These are phyloP conservation scores for Punica granatum DNA, from an alignment of 345 rosid genomes.

Conservation along the genomic window DNA sequence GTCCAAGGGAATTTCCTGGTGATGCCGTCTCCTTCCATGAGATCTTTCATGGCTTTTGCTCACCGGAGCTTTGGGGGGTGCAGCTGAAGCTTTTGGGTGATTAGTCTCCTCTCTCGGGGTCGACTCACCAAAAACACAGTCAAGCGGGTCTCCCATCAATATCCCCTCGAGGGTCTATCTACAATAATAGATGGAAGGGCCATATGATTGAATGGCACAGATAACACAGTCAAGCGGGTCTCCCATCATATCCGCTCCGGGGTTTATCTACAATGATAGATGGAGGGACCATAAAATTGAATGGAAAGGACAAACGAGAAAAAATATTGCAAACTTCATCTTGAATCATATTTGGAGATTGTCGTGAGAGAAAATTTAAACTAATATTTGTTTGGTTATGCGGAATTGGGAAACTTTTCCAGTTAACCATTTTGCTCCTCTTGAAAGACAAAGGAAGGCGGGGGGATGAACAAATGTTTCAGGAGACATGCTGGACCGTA, in stretches of 20 bases:
- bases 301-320: not conserved
- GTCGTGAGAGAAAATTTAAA: not conserved
- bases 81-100: constrained; percentile 18
- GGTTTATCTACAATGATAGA: constrained; percentile 5
- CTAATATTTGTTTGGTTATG: not conserved
- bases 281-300: not conserved
- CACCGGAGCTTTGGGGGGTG: constrained; percentile 12
- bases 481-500: not conserved
- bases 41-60: constrained; percentile 33
- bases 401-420: not conserved
- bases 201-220: not conserved
- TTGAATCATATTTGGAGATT: not conserved
- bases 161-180: constrained; percentile 17
- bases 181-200: not conserved
- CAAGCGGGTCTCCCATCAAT: constrained; percentile 48
- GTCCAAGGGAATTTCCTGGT: constrained; percentile 16
- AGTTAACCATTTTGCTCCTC: not conserved
- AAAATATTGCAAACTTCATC: not conserved
- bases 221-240: constrained; percentile 25
- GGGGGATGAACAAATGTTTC: too few species aligned
- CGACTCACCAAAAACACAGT: constrained; percentile 36
- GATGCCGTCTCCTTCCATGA: constrained; percentile 30
- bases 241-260: constrained; percentile 23
- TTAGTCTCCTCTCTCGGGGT: constrained; percentile 31
- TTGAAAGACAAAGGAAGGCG: too few species aligned